These are phyloP conservation scores for Centella asiatica DNA, from an alignment of 129 eudicot genomes.

Conservation along the genomic window DNA sequence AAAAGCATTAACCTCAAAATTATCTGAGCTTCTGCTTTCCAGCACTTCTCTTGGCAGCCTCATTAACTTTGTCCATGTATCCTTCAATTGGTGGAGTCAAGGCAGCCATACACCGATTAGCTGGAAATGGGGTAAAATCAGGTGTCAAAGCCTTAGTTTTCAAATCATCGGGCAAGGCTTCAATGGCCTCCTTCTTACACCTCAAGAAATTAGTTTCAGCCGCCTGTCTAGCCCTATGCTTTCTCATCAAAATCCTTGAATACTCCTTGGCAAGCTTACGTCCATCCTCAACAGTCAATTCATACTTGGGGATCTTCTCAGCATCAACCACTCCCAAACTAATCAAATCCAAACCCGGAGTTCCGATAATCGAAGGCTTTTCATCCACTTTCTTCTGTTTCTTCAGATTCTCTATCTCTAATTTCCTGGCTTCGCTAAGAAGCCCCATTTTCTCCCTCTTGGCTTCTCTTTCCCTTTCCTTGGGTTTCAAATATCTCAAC, in stretches of 20 bases:
- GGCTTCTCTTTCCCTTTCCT: conserved; percentile 63
- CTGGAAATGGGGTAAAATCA: conserved; percentile 66
- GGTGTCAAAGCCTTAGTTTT: conserved; percentile 74
- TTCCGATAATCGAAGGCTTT: conserved; percentile 42
- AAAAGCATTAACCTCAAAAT: conserved; percentile 19
- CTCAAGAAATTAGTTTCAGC: conserved; percentile 63
- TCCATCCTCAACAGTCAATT: conserved; percentile 80
- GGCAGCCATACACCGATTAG: conserved; percentile 65
- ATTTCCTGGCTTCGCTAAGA: conserved; percentile 48
- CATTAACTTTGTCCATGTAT: conserved; percentile 51
- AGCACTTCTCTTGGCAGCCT: conserved; percentile 49
- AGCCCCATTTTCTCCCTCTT: conserved; percentile 79
- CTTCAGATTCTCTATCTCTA: conserved; percentile 46
- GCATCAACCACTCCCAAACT: conserved; percentile 66
- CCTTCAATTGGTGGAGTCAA: conserved; percentile 95
- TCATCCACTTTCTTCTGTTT: conserved; percentile 22
- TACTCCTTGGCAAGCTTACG: conserved; percentile 80
- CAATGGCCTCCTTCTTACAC: conserved; percentile 78
- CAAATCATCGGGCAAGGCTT: conserved; percentile 74
- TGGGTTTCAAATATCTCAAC: conserved; percentile 47
- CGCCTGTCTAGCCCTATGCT: conserved; percentile 74
- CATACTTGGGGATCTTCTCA: conserved; percentile 59
- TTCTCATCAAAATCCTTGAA: conserved; percentile 82
- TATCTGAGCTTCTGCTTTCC: conserved; percentile 76
- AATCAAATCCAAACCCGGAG: conserved; percentile 65